phyloP scores from a whole-genome alignment of 1,284 basidiomycete genomes.

The Ceratobasidium sp. region DNA sequence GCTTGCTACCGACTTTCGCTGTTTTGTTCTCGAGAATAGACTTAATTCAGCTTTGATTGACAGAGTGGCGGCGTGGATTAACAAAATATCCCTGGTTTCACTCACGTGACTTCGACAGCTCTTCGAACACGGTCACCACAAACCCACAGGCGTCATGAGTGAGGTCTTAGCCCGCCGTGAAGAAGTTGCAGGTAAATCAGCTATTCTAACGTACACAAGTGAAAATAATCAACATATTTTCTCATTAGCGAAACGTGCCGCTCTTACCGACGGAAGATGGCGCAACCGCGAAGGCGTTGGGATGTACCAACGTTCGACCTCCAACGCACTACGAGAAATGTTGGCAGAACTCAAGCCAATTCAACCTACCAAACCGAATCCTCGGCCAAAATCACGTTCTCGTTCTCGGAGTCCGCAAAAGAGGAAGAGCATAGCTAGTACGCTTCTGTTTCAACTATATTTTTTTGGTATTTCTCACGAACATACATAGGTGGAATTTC shows the following conservation, averaged over 20 bases:
- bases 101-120: conserved; percentile 6
- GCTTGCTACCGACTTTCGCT: too few species aligned
- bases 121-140: conserved; percentile 7
- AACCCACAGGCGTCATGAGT: neutral
- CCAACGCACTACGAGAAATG: conserved; percentile 32
- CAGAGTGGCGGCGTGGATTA: neutral
- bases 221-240: neutral
- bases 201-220: neutral
- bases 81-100: neutral
- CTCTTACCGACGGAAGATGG: conserved; percentile 35
- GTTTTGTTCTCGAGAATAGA: too few species aligned
- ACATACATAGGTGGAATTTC: neutral
- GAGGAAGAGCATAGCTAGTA: neutral
- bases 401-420: conserved; percentile 24
- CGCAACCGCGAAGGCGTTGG: conserved; percentile 33
- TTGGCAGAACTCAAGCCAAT: neutral
- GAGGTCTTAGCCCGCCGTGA: conserved; percentile 2
- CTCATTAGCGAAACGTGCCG: conserved; percentile 28
- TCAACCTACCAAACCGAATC: neutral
- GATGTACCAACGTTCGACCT: conserved; percentile 36
- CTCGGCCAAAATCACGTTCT: conserved; percentile 22
- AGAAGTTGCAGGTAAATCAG: conserved; percentile 27
- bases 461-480: neutral
- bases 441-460: neutral
- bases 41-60: too few species aligned